These are phyloP conservation scores for Blastobotrys elegans DNA, from an alignment of 1,139 yeast species.

Conservation along the genomic window DNA sequence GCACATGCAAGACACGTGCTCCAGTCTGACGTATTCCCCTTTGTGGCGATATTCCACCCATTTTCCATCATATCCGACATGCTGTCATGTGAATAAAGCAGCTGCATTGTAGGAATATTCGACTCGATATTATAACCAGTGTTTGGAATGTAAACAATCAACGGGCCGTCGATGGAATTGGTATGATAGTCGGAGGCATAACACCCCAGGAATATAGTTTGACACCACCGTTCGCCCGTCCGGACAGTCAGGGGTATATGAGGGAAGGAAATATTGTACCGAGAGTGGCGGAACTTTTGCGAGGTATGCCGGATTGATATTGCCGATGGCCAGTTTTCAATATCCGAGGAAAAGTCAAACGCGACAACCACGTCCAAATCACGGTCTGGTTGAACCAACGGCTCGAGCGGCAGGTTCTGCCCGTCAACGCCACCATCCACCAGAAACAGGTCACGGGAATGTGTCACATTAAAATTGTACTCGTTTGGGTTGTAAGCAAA, in stretches of 20 bases:
- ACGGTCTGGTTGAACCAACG: slow-evolving; percentile 66
- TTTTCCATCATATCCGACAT: slow-evolving; percentile 61
- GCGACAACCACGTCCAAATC: slow-evolving; percentile 77
- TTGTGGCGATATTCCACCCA: slow-evolving; percentile 75
- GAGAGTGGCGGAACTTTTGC: slow-evolving; percentile 52
- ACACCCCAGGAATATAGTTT: slow-evolving; percentile 79
- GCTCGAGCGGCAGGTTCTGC: slow-evolving; percentile 68
- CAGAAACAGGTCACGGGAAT: slow-evolving; percentile 30
- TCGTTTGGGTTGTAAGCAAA: slow-evolving; percentile 11
- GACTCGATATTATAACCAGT: slow-evolving; percentile 61
- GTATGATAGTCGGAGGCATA: slow-evolving; percentile 31
- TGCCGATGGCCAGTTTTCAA: slow-evolving; percentile 52
- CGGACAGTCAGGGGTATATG: slow-evolving; percentile 55
- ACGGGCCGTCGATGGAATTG: slow-evolving; percentile 49
- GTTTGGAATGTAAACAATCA: slow-evolving; percentile 77
- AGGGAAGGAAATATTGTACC: slow-evolving; percentile 53
- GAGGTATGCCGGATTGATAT: slow-evolving; percentile 58
- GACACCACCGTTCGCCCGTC: slow-evolving; percentile 33
- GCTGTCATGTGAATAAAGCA: slow-evolving; percentile 58
- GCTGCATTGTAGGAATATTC: slow-evolving; percentile 68
- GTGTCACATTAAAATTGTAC: slow-evolving; percentile 6
- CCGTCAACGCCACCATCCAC: slow-evolving; percentile 91
- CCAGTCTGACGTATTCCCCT: slow-evolving; percentile 69
- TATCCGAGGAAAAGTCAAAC: slow-evolving; percentile 78
- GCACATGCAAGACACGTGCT: slow-evolving; percentile 86